Evolutionary conservation across 805 yeast species (phyloP).

Genomic region (Nakazawaea peltata): DNA sequence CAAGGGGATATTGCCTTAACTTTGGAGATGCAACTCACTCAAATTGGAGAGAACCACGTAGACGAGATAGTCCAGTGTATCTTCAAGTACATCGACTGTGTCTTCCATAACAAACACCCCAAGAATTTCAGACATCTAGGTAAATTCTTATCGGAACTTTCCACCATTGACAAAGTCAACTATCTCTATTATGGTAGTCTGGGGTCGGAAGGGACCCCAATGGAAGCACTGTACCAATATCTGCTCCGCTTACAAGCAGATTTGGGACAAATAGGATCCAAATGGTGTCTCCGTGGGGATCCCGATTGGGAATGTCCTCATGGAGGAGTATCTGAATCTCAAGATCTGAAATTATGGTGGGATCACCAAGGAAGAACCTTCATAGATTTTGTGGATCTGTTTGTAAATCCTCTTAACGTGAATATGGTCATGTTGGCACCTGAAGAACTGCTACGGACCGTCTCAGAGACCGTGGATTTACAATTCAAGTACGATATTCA

Average conservation of each 20-base stretch:
- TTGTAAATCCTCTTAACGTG: constrained; percentile 24
- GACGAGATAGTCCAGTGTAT: constrained; percentile 20
- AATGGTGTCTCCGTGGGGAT: constrained; percentile 36
- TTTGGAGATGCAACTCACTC: constrained; percentile 42
- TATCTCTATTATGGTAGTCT: constrained; percentile 32
- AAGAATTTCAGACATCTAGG: constrained; percentile 23
- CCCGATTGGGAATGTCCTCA: constrained; percentile 22
- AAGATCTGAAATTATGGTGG: constrained; percentile 35
- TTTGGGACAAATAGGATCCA: constrained; percentile 19
- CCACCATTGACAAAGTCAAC: constrained; percentile 36
- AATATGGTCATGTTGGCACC: constrained; percentile 27
- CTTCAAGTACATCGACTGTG: not conserved
- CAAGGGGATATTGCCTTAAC: constrained; percentile 31
- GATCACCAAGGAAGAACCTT: constrained; percentile 27
- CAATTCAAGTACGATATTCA: constrained; percentile 1
- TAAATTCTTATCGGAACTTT: constrained; percentile 35
- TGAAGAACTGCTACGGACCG: not conserved
- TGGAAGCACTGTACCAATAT: constrained; percentile 39
- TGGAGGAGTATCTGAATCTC: constrained; percentile 25
- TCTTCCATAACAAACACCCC: constrained; percentile 11
- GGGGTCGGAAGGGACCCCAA: constrained; percentile 29
- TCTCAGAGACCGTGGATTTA: constrained; percentile 20
- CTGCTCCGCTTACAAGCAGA: constrained; percentile 32
- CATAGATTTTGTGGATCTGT: constrained; percentile 20
- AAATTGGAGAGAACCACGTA: constrained; percentile 33